Evolutionary conservation across 345 rosid species (phyloP), one percentile per base, ranked within the genome.

Genomic region (Hibiscus syriacus): DNA sequence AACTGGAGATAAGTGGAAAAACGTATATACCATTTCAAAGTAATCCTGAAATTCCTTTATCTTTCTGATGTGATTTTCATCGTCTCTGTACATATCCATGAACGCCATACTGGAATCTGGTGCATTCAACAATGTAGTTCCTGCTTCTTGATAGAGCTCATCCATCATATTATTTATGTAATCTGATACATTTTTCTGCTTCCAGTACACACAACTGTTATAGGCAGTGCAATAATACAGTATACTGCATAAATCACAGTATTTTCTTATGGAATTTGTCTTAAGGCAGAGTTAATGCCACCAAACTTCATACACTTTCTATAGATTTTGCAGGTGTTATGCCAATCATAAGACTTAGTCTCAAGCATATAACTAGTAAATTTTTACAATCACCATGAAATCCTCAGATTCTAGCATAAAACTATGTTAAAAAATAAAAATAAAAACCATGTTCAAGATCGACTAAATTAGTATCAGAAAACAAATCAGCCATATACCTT

Each of bases 21-120:
- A 23, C 0, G 23, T 25, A 25, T 17, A 43, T 68, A 78, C 83
- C 76, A 12, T 71, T 72, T 80, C 79, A 34, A 78, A 73, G 72
- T 69, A 78, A 45, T 46, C 70, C 48, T 73, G 77, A 48, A 77
- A 39, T 73, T 82, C 79, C 69, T 73, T 19, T 38, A 80, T 71
- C 57, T 69, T 70, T 63, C 41, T 34, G 29, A 38, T 52, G 16
- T 43, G 27, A 34, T 72, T 74, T 49, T 59, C 65, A 45, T 71
- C 73, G 26, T 67, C 70, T 29, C 30, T 2, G 13, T 32, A 32
- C n/a, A 39, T 30, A 67, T 55, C 27, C 32, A 23, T 25, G 52
- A 55, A 41, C 25, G 27, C 36, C 3, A 7, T 10, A 23, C 23
- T 4, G 22, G 62, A 55, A 1, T 57, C 63, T 10, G 7, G 53